Evolutionary conservation across 202 grass and related monocot genomes (phyloP).

Genomic region (Cymbopogon flexuosus): DNA sequence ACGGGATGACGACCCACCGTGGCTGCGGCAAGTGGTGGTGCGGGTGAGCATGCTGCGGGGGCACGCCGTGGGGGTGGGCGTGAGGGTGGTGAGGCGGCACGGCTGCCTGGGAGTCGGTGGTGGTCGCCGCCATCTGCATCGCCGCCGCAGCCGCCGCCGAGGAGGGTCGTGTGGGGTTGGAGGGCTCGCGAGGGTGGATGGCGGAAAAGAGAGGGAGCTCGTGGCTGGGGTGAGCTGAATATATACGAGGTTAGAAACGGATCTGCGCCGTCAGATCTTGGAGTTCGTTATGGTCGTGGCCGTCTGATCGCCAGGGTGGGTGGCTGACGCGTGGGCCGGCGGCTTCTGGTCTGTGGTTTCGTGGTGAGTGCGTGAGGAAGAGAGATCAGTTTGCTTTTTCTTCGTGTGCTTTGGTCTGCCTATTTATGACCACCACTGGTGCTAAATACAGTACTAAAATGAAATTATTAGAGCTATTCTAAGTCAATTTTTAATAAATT

Average conservation of each 20-base stretch:
- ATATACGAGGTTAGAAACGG: conserved; percentile 17
- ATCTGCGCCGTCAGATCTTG: conserved; percentile 38
- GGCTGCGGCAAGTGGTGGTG: conserved; percentile 46
- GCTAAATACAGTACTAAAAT: not conserved
- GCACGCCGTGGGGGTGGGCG: conserved; percentile 10
- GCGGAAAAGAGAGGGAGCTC: conserved; percentile 44
- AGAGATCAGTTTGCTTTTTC: not conserved
- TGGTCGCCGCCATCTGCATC: conserved; percentile 55
- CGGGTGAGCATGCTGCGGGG: conserved; percentile 30
- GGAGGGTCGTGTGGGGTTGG: conserved; percentile 28
- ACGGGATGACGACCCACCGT: conserved; percentile 58
- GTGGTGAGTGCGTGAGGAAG: not conserved
- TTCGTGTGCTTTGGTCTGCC: not conserved
- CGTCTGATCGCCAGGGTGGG: conserved; percentile 18
- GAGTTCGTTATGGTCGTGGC: not conserved
- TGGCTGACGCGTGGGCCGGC: conserved; percentile 27
- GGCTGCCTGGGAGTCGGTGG: conserved; percentile 32
- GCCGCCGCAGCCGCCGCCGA: conserved; percentile 31
- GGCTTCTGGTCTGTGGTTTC: not conserved
- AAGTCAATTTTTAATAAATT: not conserved
- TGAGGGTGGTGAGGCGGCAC: conserved; percentile 34
- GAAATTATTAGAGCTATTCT: not conserved
- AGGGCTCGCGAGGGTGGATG: conserved; percentile 23
- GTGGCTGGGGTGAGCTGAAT: conserved; percentile 23
- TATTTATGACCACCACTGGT: not conserved